These are phyloP conservation scores for Phytopythium delawarense DNA, from an alignment of 352 stramenopile species.

Conservation along the genomic window DNA sequence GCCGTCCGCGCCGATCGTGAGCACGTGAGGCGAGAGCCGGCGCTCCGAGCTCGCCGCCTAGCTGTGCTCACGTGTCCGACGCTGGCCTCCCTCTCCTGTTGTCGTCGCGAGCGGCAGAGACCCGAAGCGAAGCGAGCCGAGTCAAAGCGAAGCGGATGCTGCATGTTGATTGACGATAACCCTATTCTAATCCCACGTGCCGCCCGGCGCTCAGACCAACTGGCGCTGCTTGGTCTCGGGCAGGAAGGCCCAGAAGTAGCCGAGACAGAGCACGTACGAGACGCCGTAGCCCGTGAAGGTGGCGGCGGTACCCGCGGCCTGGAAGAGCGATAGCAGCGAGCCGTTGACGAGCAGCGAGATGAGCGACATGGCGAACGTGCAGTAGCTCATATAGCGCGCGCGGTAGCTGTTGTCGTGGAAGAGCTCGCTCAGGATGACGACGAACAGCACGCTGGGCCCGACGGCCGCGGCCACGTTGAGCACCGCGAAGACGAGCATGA, in stretches of 20 bases:
- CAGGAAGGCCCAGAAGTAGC: conserved; percentile 65
- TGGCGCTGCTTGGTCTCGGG: conserved; percentile 79
- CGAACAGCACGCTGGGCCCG: conserved; percentile 75
- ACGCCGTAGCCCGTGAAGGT: conserved; percentile 68
- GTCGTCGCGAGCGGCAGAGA: neutral
- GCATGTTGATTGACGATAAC: neutral
- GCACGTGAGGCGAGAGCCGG: neutral
- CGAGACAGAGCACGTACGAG: conserved; percentile 64
- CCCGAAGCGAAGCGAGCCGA: neutral
- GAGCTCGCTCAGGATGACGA: conserved; percentile 83
- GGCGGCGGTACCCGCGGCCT: conserved; percentile 49
- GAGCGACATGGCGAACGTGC: conserved; percentile 85
- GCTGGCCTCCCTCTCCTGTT: neutral
- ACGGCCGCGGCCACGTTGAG: conserved; percentile 76
- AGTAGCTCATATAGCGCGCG: conserved; percentile 86
- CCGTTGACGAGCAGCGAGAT: conserved; percentile 83
- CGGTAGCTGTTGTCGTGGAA: conserved; percentile 82
- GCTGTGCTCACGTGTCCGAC: neutral
- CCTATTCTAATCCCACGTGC: neutral
- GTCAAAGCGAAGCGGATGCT: neutral
- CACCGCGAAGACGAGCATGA: conserved; percentile 64
- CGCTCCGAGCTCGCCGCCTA: neutral
- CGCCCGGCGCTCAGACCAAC: conserved; percentile 32
- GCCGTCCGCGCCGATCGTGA: neutral
- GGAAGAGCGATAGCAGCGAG: conserved; percentile 73